phyloP scores from a whole-genome alignment of 768 basidiomycete genomes.

The Tylopilus subfusipes region DNA sequence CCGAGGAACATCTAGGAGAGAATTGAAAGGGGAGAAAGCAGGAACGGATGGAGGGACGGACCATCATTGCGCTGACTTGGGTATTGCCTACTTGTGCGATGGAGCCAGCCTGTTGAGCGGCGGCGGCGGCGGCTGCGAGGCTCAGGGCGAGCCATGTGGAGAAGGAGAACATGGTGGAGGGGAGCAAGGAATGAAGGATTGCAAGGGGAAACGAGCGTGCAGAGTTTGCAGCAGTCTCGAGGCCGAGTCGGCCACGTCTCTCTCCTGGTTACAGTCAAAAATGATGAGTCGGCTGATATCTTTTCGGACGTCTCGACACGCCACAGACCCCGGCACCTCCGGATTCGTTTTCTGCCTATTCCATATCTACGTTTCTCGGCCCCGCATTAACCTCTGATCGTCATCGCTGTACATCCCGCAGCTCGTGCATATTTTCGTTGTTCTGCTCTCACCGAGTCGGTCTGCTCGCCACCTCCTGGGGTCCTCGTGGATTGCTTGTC shows the following conservation, averaged over 20 bases:
- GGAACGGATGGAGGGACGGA: constrained; percentile 22
- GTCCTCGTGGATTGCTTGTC: too few relatives aligned
- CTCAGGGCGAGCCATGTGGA: constrained; percentile 43
- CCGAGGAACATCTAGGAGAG: constrained; percentile 70
- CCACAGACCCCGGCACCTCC: background rate
- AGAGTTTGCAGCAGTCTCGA: background rate
- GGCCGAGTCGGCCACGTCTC: background rate
- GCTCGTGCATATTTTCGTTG: too few relatives aligned
- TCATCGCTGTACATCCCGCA: too few relatives aligned
- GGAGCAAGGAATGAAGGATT: constrained; percentile 7
- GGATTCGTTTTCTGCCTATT: too few relatives aligned
- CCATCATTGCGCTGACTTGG: constrained; percentile 54
- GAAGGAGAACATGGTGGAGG: constrained; percentile 27
- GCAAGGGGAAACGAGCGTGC: constrained; percentile 11
- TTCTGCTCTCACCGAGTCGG: too few relatives aligned
- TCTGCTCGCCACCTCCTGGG: too few relatives aligned
- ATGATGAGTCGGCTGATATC: background rate
- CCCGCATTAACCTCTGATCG: too few relatives aligned
- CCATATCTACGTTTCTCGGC: too few relatives aligned
- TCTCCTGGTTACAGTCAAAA: background rate
- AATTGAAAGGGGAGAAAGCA: background rate
- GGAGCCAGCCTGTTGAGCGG: constrained; percentile 25
- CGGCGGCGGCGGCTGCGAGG: constrained; percentile 35
- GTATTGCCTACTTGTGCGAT: constrained; percentile 32
- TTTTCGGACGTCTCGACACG: too few relatives aligned